phyloP scores from a whole-genome alignment of 2,329 filamentous ascomycete genomes.

The Endoconidiophora laricicola region DNA sequence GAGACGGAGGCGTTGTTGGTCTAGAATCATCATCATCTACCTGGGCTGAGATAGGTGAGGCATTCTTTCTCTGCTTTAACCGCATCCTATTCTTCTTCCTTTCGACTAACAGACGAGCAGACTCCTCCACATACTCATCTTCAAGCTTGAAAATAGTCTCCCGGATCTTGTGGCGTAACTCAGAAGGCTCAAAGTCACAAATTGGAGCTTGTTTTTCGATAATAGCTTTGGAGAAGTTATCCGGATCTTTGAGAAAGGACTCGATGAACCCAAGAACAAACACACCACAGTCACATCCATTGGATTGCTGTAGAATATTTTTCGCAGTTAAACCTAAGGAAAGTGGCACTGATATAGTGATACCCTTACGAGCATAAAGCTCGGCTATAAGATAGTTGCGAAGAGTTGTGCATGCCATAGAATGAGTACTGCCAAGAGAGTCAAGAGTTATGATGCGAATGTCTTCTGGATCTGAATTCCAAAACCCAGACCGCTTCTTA shows the following conservation, averaged over 20 bases:
- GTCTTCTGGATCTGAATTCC: slow-evolving; percentile 27
- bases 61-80: slow-evolving; percentile 18
- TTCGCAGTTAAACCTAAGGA: slow-evolving; percentile 48
- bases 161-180: slow-evolving; percentile 50
- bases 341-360: slow-evolving; percentile 23
- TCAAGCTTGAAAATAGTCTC: slow-evolving; percentile 48
- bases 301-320: slow-evolving; percentile 61
- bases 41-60: slow-evolving; percentile 7
- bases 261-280: slow-evolving; percentile 74
- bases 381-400: slow-evolving; percentile 66
- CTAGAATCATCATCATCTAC: too few species aligned
- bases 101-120: slow-evolving; percentile 19
- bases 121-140: slow-evolving; percentile 16
- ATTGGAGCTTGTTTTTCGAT: slow-evolving; percentile 37
- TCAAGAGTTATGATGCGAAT: slow-evolving; percentile 75
- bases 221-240: slow-evolving; percentile 49
- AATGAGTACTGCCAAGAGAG: slow-evolving; percentile 54
- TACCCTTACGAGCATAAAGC: slow-evolving; percentile 41
- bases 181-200: slow-evolving; percentile 38
- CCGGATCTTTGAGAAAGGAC: slow-evolving; percentile 61
- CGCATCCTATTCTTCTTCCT: slow-evolving; percentile 23
- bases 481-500: background rate
- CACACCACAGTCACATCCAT: slow-evolving; percentile 78
- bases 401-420: slow-evolving; percentile 46
- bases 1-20: too few species aligned